Evolutionary conservation across 129 eudicot genomes (phyloP).

Genomic region (Artemisia annua): DNA sequence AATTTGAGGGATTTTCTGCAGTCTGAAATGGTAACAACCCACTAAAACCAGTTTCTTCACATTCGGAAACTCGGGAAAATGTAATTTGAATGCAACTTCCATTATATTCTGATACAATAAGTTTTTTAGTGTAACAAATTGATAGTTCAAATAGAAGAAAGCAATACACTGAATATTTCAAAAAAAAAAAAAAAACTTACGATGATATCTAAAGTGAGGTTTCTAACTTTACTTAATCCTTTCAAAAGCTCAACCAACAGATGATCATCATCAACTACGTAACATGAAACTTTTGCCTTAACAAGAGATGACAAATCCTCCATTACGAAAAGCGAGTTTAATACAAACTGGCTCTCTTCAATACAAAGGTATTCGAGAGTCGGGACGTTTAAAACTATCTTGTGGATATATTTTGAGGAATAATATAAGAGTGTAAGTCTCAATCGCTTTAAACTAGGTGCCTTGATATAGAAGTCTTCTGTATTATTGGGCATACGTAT

Average conservation of each 20-base stretch:
- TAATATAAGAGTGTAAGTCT: neutral
- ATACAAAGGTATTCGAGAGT: slow-evolving; percentile 16
- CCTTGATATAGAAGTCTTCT: neutral
- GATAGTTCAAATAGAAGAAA: neutral
- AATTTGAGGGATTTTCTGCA: neutral
- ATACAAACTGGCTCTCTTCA: neutral
- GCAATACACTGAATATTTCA: too few relatives aligned
- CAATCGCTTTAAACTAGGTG: neutral
- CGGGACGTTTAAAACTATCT: slow-evolving; percentile 3
- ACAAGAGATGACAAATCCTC: slow-evolving; percentile 4
- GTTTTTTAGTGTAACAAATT: neutral
- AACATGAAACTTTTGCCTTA: neutral
- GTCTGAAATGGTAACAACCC: neutral
- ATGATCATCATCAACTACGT: neutral
- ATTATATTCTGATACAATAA: neutral
- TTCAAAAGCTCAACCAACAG: neutral
- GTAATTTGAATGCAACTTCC: neutral
- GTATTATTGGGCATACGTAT: too few relatives aligned
- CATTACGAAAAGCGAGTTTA: neutral
- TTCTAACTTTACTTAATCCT: neutral
- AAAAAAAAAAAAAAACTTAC: neutral
- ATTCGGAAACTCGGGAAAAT: slow-evolving; percentile 8
- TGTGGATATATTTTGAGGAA: neutral
- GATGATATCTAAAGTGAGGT: neutral
- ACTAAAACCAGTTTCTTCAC: slow-evolving; percentile 10